Conservation (phyloP, 2,329 filamentous ascomycete genomes). For the Zymoseptoria brevis region DNA sequence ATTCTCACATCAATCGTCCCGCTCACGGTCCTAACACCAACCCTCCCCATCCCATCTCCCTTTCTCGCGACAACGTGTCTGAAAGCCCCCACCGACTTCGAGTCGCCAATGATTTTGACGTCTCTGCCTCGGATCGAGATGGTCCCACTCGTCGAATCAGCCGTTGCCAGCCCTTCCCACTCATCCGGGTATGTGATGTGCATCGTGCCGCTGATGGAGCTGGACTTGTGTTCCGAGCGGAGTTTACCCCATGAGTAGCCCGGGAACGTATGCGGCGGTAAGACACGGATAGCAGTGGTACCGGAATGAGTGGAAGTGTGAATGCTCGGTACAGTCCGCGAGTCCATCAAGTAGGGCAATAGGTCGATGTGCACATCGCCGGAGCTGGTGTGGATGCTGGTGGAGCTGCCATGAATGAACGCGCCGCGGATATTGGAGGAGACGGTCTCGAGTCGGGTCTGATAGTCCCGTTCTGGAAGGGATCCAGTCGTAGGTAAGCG, state of each 20-base stretch:
- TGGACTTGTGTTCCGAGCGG: conserved; percentile 30
- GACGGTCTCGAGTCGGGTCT: conserved; percentile 31
- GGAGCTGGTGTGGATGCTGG: conserved; percentile 30
- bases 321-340: conserved; percentile 19
- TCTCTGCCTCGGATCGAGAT: conserved; percentile 34
- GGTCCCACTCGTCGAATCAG: conserved; percentile 30
- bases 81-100: conserved; percentile 22
- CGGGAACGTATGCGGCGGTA: conserved; percentile 26
- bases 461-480: conserved; percentile 36
- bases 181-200: conserved; percentile 34
- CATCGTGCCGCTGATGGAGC: conserved; percentile 28
- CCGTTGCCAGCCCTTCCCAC: conserved; percentile 36
- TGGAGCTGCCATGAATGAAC: conserved; percentile 35
- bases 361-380: conserved; percentile 33
- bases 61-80: conserved; percentile 34
- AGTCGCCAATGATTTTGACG: conserved; percentile 26
- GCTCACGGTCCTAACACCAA: conserved; percentile 28
- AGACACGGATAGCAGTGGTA: conserved; percentile 28
- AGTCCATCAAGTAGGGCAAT: conserved; percentile 27
- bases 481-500: conserved; percentile 22
- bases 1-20: conserved; percentile 20
- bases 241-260: conserved; percentile 19
- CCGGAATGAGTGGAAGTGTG: conserved; percentile 31
- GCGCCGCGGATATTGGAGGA: conserved; percentile 33
- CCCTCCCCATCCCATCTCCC: conserved; percentile 28